These are phyloP conservation scores for Diaporthe sp. DNA, from an alignment of 2,329 filamentous ascomycete genomes.

Conservation along the genomic window DNA sequence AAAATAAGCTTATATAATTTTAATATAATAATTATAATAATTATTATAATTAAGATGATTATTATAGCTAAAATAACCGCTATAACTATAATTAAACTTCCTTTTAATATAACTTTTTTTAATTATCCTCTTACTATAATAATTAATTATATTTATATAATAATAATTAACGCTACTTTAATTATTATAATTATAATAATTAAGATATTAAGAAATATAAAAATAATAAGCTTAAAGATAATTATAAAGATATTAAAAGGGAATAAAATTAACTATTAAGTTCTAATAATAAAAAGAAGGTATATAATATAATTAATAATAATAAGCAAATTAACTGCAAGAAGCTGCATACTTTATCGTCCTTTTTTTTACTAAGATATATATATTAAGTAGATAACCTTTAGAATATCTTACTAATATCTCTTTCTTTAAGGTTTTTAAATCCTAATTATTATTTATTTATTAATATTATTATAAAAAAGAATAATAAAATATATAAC, in stretches of 20 bases:
- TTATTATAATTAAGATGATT: too few relatives aligned
- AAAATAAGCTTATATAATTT: too few relatives aligned
- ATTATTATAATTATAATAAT: neutral
- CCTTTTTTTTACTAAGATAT: neutral
- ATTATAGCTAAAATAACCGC: too few relatives aligned
- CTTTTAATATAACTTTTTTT: too few relatives aligned
- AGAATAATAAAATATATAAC: too few relatives aligned
- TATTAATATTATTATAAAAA: too few relatives aligned
- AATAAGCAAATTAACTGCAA: neutral
- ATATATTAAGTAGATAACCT: neutral
- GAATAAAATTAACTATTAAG: too few relatives aligned
- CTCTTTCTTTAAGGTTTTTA: too few relatives aligned
- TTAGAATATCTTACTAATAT: too few relatives aligned
- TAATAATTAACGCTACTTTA: neutral
- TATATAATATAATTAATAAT: neutral
- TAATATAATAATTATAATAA: too few relatives aligned
- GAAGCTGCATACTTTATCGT: neutral
- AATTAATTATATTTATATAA: neutral
- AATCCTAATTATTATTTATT: too few relatives aligned
- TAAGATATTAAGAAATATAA: neutral
- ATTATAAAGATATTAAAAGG: neutral
- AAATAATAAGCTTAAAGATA: neutral
- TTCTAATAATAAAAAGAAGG: neutral
- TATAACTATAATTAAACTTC: too few relatives aligned
- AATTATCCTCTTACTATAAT: neutral